These are phyloP conservation scores for Lachancea cidri DNA, from an alignment of 805 yeast species.

Conservation along the genomic window DNA sequence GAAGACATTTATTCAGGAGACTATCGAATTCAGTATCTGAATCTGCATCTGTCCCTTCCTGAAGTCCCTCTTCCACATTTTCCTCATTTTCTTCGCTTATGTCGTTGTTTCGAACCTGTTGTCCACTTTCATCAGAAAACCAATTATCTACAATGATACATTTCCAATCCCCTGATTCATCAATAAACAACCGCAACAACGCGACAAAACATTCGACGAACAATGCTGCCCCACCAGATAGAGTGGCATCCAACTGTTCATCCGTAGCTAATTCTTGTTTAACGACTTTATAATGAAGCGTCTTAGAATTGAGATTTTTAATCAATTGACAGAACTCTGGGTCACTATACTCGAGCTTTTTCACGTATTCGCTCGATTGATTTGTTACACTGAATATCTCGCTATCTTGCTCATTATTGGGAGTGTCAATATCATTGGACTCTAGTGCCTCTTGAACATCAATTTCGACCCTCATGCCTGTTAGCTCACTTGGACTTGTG, in stretches of 20 bases:
- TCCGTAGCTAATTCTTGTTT: slow-evolving; percentile 23
- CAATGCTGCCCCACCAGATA: slow-evolving; percentile 23
- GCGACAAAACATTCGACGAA: slow-evolving; percentile 28
- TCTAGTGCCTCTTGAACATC: no score
- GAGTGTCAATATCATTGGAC: not conserved
- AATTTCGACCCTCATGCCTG: not conserved
- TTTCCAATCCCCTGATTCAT: slow-evolving; percentile 32
- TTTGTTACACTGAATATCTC: not conserved
- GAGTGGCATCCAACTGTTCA: slow-evolving; percentile 21
- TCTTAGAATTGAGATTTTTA: slow-evolving; percentile 8
- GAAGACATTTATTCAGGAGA: slow-evolving; percentile 37
- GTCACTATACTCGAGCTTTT: not conserved
- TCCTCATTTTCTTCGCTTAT: slow-evolving; percentile 23
- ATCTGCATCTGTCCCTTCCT: slow-evolving; percentile 19
- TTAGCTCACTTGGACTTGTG: slow-evolving; percentile 20
- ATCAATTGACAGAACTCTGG: slow-evolving; percentile 16
- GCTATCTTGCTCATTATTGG: no score
- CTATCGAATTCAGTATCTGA: slow-evolving; percentile 4
- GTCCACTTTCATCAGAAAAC: slow-evolving; percentile 14
- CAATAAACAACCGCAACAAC: slow-evolving; percentile 28
- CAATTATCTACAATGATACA: slow-evolving; percentile 29
- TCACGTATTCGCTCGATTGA: not conserved
- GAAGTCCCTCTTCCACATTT: slow-evolving; percentile 9
- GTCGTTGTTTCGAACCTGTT: slow-evolving; percentile 22
- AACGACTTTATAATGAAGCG: slow-evolving; percentile 14